phyloP scores from a whole-genome alignment of 768 basidiomycete genomes.

The Vishniacozyma victoriae region DNA sequence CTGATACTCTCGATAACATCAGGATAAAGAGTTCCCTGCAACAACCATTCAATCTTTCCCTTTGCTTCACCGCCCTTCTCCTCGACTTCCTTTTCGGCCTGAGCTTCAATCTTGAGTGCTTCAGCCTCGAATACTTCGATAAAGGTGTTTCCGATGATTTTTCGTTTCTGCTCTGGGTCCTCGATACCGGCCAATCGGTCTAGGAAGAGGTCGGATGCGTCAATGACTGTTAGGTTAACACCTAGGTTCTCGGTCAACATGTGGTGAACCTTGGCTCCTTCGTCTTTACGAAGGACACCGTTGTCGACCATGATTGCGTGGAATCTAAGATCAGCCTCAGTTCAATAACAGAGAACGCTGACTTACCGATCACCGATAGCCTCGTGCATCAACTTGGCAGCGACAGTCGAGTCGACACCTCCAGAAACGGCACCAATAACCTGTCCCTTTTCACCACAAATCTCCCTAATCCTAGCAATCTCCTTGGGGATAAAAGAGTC shows the following conservation, averaged over 20 bases:
- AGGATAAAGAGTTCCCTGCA: conserved; percentile 96
- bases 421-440: conserved; percentile 98
- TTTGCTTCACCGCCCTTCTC: conserved; percentile 61
- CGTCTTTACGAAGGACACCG: conserved; percentile 86
- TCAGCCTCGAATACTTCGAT: conserved; percentile 97
- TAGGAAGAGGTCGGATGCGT: conserved; percentile 90
- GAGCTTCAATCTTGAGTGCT: conserved; percentile 78
- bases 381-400: conserved; percentile 98
- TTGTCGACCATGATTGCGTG: conserved; percentile 99
- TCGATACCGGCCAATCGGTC: conserved; percentile 80
- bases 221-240: conserved; percentile 91
- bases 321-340: conserved; percentile 69
- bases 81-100: conserved; percentile 67
- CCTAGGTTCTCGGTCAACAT: conserved; percentile 92
- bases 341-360: neutral
- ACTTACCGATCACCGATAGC: conserved; percentile 88
- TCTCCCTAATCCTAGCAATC: conserved; percentile 83
- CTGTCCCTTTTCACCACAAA: conserved; percentile 87
- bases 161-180: conserved; percentile 94
- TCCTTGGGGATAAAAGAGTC: conserved; percentile 98
- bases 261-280: conserved; percentile 80
- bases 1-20: conserved; percentile 99
- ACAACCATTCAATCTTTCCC: conserved; percentile 90
- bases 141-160: conserved; percentile 98
- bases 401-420: conserved; percentile 96